A percentile compares a stretch with the other conserved stretches of the same genome.
phyloP scores from a whole-genome alignment of 225 moss, liverwort and hornwort genomes.

The Thuidium tamariscinum region DNA sequence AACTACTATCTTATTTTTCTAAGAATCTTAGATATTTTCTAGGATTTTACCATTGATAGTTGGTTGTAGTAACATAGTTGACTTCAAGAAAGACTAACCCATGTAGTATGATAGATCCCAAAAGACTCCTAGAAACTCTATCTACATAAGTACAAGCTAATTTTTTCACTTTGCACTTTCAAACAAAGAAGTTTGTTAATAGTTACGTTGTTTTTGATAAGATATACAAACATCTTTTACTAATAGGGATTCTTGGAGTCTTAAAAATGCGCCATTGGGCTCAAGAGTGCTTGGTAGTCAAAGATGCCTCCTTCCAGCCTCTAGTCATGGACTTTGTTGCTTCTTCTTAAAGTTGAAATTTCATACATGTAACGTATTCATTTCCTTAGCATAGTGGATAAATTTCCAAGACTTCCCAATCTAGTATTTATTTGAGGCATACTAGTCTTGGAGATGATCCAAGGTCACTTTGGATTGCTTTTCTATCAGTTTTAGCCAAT shows the following conservation, averaged over 20 bases:
- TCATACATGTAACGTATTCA: accelerated
- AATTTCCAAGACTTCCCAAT: accelerated
- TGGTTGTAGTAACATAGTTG: too few species aligned
- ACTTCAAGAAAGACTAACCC: neutral
- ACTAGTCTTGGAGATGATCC: neutral
- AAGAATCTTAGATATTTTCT: neutral
- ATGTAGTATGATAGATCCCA: too few species aligned
- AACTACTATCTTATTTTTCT: neutral
- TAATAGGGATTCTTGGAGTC: accelerated
- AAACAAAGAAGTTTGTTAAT: accelerated
- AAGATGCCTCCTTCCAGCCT: neutral
- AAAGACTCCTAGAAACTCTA: neutral
- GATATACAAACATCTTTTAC: accelerated
- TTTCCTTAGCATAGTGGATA: accelerated
- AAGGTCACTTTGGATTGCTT: too few species aligned
- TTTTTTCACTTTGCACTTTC: neutral
- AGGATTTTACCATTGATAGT: neutral
- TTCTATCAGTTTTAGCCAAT: neutral
- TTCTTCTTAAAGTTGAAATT: neutral
- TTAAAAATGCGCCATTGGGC: accelerated
- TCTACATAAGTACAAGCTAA: neutral
- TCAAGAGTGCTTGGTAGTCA: accelerated
- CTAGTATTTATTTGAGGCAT: neutral
- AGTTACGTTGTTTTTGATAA: neutral
- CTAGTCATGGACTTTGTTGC: neutral